Conservation (phyloP, 768 basidiomycete genomes). For the Rossbeevera mucosa region DNA sequence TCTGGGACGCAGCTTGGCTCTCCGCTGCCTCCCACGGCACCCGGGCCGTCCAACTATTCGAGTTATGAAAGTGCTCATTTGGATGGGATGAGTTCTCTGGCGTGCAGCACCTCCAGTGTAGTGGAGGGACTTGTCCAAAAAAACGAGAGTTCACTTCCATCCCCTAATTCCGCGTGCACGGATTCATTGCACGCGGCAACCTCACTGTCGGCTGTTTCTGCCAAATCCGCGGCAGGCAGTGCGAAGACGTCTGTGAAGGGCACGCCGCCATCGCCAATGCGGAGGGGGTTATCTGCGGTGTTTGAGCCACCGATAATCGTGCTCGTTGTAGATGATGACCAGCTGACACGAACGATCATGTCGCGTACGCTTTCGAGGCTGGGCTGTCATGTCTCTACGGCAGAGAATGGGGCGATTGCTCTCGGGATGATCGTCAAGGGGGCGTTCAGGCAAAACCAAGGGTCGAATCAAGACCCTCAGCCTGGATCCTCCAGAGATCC, state of each 20-base stretch:
- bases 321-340: constrained; percentile 82
- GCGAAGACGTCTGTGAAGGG: constrained; percentile 13
- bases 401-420: constrained; percentile 80
- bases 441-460: constrained; percentile 1
- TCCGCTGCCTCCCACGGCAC: constrained; percentile 14
- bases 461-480: not conserved
- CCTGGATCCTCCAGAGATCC: not conserved
- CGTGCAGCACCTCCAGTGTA: constrained; percentile 1
- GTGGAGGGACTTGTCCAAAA: not conserved
- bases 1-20: constrained; percentile 33
- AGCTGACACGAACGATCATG: constrained; percentile 78
- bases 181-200: not conserved
- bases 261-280: constrained; percentile 7
- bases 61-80: not conserved
- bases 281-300: constrained; percentile 9
- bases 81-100: constrained; percentile 1
- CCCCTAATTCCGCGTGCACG: constrained; percentile 3
- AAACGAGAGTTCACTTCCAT: not conserved
- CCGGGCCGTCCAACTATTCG: not conserved
- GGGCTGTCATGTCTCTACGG: constrained; percentile 72
- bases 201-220: constrained; percentile 1
- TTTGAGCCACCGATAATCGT: constrained; percentile 57
- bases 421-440: constrained; percentile 62
- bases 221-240: constrained; percentile 7
- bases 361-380: constrained; percentile 69